Conservation (phyloP, 257 asterid species). For the Knoxia roxburghii region DNA sequence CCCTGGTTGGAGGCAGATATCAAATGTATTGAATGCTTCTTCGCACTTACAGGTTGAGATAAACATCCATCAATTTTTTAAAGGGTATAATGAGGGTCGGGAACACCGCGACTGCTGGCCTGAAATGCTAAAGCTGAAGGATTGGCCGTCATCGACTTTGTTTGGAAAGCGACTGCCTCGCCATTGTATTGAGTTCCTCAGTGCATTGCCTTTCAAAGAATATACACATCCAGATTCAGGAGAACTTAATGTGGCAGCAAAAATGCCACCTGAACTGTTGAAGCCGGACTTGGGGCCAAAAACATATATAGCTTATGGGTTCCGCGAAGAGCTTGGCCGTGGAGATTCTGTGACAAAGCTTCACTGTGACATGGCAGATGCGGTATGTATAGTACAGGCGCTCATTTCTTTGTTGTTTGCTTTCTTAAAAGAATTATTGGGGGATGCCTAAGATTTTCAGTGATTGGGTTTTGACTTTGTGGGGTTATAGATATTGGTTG, state of each 20-base stretch:
- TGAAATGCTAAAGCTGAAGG: constrained; percentile 59
- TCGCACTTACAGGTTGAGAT: constrained; percentile 39
- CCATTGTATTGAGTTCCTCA: constrained; percentile 43
- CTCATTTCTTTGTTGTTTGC: neutral
- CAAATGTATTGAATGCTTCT: neutral
- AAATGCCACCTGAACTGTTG: constrained; percentile 22
- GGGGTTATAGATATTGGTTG: neutral
- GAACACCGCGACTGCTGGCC: constrained; percentile 31
- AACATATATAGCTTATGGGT: constrained; percentile 65
- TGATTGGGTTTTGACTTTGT: neutral
- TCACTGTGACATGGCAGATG: constrained; percentile 68
- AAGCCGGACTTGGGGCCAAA: constrained; percentile 78
- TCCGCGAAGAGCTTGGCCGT: constrained; percentile 48
- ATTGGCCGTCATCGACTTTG: constrained; percentile 49
- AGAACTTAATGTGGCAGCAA: constrained; percentile 47
- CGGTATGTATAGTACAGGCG: constrained; percentile 31
- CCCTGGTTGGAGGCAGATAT: neutral
- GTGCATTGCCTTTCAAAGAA: constrained; percentile 59
- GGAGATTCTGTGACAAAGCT: constrained; percentile 78
- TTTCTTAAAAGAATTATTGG: neutral
- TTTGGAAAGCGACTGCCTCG: constrained; percentile 49
- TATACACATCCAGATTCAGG: constrained; percentile 54
- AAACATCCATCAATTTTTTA: constrained; percentile 43
- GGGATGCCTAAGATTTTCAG: neutral
- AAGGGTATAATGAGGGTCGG: constrained; percentile 51